A percentile compares a stretch with the other conserved stretches of the same genome.
These are phyloP conservation scores for Pestalotiopsis sp. DNA, from an alignment of 2,329 filamentous ascomycete species.

Conservation along the genomic window DNA sequence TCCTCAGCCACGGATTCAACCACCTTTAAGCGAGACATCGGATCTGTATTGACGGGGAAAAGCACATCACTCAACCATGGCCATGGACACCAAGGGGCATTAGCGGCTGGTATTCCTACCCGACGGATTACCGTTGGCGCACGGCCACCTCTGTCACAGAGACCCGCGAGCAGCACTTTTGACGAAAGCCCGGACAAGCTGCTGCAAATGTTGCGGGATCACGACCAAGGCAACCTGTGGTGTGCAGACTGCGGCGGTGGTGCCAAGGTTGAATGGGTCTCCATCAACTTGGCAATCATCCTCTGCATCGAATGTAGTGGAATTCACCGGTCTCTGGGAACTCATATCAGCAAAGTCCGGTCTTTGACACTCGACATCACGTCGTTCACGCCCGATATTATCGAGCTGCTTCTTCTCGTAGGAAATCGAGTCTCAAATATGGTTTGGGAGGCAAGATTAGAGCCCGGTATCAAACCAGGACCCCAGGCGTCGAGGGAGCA, in stretches of 20 bases:
- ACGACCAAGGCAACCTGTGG: constrained; percentile 88
- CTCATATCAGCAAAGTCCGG: constrained; percentile 95
- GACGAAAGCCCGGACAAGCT: constrained; percentile 85
- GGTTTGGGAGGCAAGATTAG: constrained; percentile 89
- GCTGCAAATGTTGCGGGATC: constrained; percentile 82
- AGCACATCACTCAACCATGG: constrained; percentile 66
- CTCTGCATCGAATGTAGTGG: constrained; percentile 98
- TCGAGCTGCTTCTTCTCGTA: constrained; percentile 87
- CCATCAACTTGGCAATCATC: constrained; percentile 94
- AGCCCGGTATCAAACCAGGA: constrained; percentile 70
- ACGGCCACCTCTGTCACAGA: constrained; percentile 66
- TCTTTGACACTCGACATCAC: constrained; percentile 94
- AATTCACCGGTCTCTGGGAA: constrained; percentile 93
- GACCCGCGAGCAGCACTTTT: constrained; percentile 68
- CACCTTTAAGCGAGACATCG: constrained; percentile 79
- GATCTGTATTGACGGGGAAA: constrained; percentile 90
- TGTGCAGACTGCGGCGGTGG: constrained; percentile 94
- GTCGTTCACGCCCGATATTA: constrained; percentile 94
- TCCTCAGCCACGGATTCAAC: constrained; percentile 46
- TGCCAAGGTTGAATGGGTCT: constrained; percentile 97
- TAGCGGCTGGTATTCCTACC: constrained; percentile 59
- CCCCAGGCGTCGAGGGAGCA: constrained; percentile 84
- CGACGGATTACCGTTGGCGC: constrained; percentile 91
- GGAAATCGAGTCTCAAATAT: constrained; percentile 96
- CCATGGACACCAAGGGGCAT: constrained; percentile 51